A percentile compares a stretch with the other conserved stretches of the same genome.
Evolutionary conservation across 2,329 filamentous ascomycete species (phyloP).

Genomic region (Cercospora zeina): DNA sequence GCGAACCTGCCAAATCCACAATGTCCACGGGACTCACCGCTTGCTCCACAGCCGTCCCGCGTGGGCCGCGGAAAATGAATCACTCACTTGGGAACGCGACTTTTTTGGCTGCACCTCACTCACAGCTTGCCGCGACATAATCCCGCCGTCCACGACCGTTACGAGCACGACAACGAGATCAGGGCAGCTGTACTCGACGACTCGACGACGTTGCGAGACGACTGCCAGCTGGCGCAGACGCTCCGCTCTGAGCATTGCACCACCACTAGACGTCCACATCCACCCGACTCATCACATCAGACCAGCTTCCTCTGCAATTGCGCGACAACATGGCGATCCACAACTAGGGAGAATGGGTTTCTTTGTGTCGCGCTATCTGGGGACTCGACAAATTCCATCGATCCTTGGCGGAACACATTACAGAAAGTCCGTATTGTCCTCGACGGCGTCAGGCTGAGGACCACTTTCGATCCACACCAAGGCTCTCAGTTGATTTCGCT

Average conservation of each 20-base stretch:
- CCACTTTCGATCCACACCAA: not conserved
- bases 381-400: not conserved
- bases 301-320: not conserved
- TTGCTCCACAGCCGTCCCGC: not conserved
- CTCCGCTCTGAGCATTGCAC: not conserved
- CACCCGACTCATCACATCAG: not conserved
- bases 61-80: slow-evolving; percentile 1
- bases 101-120: not conserved
- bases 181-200: no score
- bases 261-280: not conserved
- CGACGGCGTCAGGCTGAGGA: not conserved
- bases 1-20: not conserved
- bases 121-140: not conserved
- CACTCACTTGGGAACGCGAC: not conserved
- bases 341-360: not conserved
- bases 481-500: not conserved
- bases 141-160: not conserved
- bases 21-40: not conserved
- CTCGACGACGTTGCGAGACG: not conserved
- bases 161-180: not conserved
- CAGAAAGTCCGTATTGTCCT: not conserved
- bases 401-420: not conserved
- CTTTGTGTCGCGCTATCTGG: not conserved
- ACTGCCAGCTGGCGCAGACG: not conserved
- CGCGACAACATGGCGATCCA: not conserved